These are phyloP conservation scores for Drosera spatulata DNA, from an alignment of 179 eudicot genomes.

Conservation along the genomic window DNA sequence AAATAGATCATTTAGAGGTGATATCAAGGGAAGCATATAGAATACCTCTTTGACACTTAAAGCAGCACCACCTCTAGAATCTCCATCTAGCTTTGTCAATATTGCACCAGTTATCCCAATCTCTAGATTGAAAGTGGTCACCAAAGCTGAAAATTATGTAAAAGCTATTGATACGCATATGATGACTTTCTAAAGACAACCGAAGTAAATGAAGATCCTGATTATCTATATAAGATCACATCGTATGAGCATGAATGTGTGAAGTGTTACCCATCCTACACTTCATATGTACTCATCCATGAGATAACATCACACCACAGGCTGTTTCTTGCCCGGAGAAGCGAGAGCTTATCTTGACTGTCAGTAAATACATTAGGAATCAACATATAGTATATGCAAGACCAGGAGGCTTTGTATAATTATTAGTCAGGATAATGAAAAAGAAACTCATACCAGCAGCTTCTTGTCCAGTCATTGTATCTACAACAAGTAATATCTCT, in stretches of 20 bases:
- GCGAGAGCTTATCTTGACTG: no score
- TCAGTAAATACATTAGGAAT: no score
- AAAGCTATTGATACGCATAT: no score
- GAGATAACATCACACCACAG: no score
- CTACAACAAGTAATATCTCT: conserved; percentile 94
- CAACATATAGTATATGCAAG: background rate
- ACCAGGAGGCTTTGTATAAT: background rate
- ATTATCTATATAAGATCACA: no score
- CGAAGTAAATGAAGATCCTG: no score
- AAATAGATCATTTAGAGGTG: no score
- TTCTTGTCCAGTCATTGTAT: conserved; percentile 99
- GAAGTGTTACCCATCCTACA: no score
- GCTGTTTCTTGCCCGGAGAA: no score
- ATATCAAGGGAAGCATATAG: background rate
- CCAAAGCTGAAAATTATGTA: conserved; percentile 47
- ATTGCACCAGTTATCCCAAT: conserved; percentile 98
- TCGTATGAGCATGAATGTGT: no score
- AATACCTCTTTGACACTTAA: conserved; percentile 94
- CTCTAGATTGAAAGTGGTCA: conserved; percentile 82
- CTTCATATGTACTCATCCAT: no score
- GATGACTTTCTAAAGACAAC: no score
- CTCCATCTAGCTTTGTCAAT: conserved; percentile 94
- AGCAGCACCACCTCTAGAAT: conserved; percentile 99
- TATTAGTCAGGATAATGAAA: background rate
- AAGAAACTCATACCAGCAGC: conserved; percentile 59